Evolutionary conservation across 495 filamentous ascomycete genomes (phyloP), one percentile per base, ranked within the genome.

Genomic region (Collariella sp.): DNA sequence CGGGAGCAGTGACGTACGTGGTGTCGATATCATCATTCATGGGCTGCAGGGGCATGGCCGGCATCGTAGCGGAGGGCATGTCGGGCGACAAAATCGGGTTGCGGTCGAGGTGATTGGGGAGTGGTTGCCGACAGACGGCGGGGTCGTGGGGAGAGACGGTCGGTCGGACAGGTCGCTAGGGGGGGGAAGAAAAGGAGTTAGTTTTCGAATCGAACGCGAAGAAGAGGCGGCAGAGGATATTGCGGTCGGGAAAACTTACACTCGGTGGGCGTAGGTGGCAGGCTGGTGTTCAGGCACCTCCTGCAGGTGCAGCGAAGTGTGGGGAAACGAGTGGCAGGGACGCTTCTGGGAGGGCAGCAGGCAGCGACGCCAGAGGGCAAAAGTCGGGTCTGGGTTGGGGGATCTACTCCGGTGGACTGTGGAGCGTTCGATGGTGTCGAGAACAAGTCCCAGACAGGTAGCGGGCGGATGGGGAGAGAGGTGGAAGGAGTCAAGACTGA

Each of bases 21-120:
- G 82, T 82, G 26, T 79, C 79, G 55, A 95, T 78, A 70, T 94
- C 89, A 72, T 95, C 89, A 74, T 84, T 84, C 61, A 85, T 83
- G 50, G 87, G 86, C 15, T 67, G 64, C 51, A 69, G 62, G 26
- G 76, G 73, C 74, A 77, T 76, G 40, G 35, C 54, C 56, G 52
- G 40, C 41, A 60, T 46, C 18, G 56, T 58, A 23, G 40, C 46
- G 50, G 64, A 48, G 46, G 66, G 42, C 66, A 68, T 68, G 16
- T 43, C 63, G 46, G 19, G 24, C 23, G 44, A 41, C 23, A 31
- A 41, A 46, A 48, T 42, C 45, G 31, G 16, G 26, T 46, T 11
- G 34, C 53, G 29, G 38, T 40, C 22, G 56, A 29, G 31, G 41
- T 43, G 11, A 10, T n/a, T 13, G 35, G 11, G 51, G 16, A 47